Conservation (phyloP, 179 eudicot genomes). For the Patellifolia procumbens region DNA sequence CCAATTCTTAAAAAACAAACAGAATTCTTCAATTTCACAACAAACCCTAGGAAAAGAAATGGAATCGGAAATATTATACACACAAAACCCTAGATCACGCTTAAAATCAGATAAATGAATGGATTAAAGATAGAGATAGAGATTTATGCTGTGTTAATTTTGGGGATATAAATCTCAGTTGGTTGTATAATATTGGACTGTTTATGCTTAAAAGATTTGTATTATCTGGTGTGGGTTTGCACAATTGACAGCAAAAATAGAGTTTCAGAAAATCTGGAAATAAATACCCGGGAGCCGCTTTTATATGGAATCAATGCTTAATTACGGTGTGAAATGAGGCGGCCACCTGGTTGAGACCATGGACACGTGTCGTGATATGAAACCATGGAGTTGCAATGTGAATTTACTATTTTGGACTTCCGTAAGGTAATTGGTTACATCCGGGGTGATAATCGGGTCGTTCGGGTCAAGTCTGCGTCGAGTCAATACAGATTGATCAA, state of each 20-base stretch:
- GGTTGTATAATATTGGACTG: too few relatives aligned
- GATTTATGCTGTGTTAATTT: too few relatives aligned
- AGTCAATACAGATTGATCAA: too few relatives aligned
- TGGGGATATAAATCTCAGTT: too few relatives aligned
- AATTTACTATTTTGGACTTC: constrained; percentile 9
- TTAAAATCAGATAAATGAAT: not conserved
- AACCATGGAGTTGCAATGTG: too few relatives aligned
- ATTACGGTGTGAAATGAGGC: constrained; percentile 12
- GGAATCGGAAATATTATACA: not conserved
- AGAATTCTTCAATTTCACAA: too few relatives aligned
- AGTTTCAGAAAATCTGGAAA: not conserved
- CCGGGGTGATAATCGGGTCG: too few relatives aligned
- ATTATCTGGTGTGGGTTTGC: too few relatives aligned
- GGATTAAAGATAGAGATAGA: not conserved
- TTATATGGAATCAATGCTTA: not conserved
- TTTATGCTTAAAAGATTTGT: too few relatives aligned
- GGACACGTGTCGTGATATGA: constrained; percentile 11
- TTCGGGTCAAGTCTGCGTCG: too few relatives aligned
- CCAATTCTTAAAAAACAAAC: not conserved
- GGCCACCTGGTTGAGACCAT: constrained; percentile 6
- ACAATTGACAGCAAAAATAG: not conserved
- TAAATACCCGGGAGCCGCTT: not conserved
- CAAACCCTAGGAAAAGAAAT: too few relatives aligned
- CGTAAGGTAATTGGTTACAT: constrained; percentile 10
- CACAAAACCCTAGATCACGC: constrained; percentile 18